phyloP scores from a whole-genome alignment of 1,284 basidiomycete genomes.

The Sanguinoderma infundibulare region DNA sequence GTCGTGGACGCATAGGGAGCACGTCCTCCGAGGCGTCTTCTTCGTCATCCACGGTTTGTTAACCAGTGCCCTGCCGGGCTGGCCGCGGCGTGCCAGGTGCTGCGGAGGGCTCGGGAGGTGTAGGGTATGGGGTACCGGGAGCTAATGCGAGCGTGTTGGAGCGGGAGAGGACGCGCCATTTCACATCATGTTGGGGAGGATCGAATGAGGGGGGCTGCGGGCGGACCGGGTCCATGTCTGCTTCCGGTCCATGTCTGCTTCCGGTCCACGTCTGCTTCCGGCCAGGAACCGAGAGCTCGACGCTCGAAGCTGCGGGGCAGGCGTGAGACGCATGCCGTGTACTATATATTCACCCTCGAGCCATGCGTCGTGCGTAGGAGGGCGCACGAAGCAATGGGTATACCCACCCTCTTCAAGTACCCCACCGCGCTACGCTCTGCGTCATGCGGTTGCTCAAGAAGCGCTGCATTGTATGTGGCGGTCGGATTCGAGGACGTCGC shows the following conservation, averaged over 20 bases:
- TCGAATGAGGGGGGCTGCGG: slow-evolving; percentile 2
- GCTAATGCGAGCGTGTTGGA: neutral
- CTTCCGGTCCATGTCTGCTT: neutral
- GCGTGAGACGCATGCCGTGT: neutral
- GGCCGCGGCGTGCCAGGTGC: slow-evolving; percentile 14
- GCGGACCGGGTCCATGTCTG: neutral
- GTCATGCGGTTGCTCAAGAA: neutral
- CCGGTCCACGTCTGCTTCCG: neutral
- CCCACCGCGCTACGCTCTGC: slow-evolving; percentile 2
- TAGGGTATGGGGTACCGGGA: neutral
- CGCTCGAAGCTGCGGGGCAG: neutral
- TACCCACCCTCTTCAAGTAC: slow-evolving; percentile 23
- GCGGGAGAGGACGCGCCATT: neutral
- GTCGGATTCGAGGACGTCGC: neutral
- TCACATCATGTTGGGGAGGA: slow-evolving; percentile 3
- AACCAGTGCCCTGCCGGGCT: neutral
- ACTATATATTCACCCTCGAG: neutral
- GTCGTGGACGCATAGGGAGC: slow-evolving; percentile 18
- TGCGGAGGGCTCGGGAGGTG: slow-evolving; percentile 2
- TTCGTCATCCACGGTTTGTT: slow-evolving; percentile 23
- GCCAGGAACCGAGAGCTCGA: neutral
- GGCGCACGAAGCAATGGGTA: slow-evolving; percentile 17
- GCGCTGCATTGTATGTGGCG: neutral
- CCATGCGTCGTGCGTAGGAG: slow-evolving; percentile 18
- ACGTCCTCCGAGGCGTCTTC: slow-evolving; percentile 19